Conservation (phyloP, 2,329 filamentous ascomycete genomes). For the Drechslerella dactyloides region DNA sequence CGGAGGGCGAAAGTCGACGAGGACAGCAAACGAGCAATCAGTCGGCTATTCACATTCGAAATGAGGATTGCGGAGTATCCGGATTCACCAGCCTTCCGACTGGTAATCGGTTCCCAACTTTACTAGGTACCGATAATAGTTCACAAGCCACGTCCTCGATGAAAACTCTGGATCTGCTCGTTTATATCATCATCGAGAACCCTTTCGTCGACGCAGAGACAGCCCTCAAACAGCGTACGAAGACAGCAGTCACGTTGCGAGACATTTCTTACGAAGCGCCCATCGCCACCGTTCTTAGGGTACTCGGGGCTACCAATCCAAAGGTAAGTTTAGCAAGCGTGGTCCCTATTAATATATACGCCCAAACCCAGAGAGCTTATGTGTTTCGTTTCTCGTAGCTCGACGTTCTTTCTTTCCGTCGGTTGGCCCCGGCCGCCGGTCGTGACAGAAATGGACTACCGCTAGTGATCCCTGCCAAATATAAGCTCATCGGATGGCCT, state of each 20-base stretch:
- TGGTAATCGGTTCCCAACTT: not conserved
- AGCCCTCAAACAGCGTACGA: not conserved
- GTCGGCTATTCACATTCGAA: not conserved
- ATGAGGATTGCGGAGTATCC: not conserved
- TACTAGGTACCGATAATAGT: not conserved
- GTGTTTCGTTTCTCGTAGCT: not conserved
- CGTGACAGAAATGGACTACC: slow-evolving; percentile 12
- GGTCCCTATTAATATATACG: not conserved
- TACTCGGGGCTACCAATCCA: slow-evolving; percentile 12
- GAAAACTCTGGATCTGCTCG: not conserved
- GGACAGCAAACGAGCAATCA: not conserved
- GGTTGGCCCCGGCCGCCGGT: not conserved
- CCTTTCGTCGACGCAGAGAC: not conserved
- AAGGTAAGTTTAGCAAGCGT: slow-evolving; percentile 1
- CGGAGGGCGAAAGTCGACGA: not conserved
- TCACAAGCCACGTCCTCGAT: not conserved
- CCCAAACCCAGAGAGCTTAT: not conserved
- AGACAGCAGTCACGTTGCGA: slow-evolving; percentile 2
- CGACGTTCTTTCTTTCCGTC: slow-evolving; percentile 7
- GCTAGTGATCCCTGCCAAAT: not conserved
- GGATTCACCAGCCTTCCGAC: too few species aligned
- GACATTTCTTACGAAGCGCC: not conserved
- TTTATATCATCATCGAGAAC: slow-evolving; percentile 1
- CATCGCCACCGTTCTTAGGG: slow-evolving; percentile 3
- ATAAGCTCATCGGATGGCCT: slow-evolving; percentile 13